phyloP scores from a whole-genome alignment of 208 protist species.

The Trypanosoma congolense region DNA sequence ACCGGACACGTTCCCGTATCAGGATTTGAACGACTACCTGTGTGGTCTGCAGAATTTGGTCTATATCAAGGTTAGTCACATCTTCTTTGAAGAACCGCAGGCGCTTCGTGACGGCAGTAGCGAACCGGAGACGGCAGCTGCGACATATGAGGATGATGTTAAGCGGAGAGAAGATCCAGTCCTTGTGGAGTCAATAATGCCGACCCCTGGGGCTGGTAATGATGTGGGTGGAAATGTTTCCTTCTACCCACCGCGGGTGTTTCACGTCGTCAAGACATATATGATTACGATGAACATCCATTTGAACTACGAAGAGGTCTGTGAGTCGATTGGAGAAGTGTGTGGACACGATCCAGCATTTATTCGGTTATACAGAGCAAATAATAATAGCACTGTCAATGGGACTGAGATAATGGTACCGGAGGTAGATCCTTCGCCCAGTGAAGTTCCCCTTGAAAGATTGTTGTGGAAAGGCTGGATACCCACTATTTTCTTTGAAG shows the following conservation, averaged over 20 bases:
- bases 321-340: conserved; percentile 31
- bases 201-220: not conserved
- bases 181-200: conserved; percentile 2
- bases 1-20: conserved; percentile 27
- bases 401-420: not conserved
- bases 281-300: conserved; percentile 29
- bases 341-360: conserved; percentile 31
- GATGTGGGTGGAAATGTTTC: not conserved
- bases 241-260: conserved; percentile 11
- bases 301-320: conserved; percentile 50
- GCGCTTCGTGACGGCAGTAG: not conserved
- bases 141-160: not conserved
- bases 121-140: no score
- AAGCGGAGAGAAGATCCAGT: not conserved
- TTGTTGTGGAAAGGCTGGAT: not conserved
- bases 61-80: conserved; percentile 39
- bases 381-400: not conserved
- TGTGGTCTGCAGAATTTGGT: conserved; percentile 21
- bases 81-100: conserved; percentile 17
- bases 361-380: conserved; percentile 43
- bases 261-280: conserved; percentile 3
- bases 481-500: conserved; percentile 9
- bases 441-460: not conserved
- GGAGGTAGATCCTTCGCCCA: conserved; percentile 4
- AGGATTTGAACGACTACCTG: conserved; percentile 36